Base-by-base conservation (phyloP, 192 early-diverging fungal genomes). In the Dissophora ornata region DNA sequence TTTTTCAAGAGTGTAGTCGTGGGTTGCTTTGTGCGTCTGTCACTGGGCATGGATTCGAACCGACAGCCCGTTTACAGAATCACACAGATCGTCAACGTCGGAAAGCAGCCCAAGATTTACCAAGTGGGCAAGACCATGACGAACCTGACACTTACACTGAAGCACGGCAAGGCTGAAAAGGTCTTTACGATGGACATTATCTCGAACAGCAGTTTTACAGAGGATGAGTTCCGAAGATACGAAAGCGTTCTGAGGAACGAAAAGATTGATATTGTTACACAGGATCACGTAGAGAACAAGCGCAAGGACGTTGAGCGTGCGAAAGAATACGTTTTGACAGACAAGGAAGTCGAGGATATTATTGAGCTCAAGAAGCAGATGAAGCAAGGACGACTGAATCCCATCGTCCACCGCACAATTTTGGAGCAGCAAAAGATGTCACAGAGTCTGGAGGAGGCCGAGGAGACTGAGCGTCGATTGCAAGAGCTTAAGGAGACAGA, bases 171-270 rank as follows among this genome's bases (percentile, higher is more conserved):
- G 34, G 74, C 86, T 16, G 85, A 89, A 61, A 88, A 86, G 46
- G 78, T 70, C 21, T 93, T 91, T 67, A 86, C 86, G 9, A 94
- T 94, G 89, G 88, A 92, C 56, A 87, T 85, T 30, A 80, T 95
- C 12, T 95, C 94, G 2, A 95, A 95, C 58, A 69, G 79, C 51
- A 63, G 86, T 28, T 82, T 93, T 29, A 89, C 87, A 25, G 77
- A 87, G 50, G 86, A 87, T 28, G 92, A 93, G 63, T 88, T 85
- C 53, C 67, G 71, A 38, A 82, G 85, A 66, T 88, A 83, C 65
- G 74, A 87, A 21, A 70, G 71, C 2, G 84, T 82, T 4, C 55
- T 88, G n/a, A 82, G 82, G 52, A 59, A 59, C 25, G 85, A 88
- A 10, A 71, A 81, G n/a, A 48, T 86, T 4, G 82, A 58, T n/a